Evolutionary conservation across 257 asterid species (phyloP).

Genomic region (Fraxinus cuspidata): DNA sequence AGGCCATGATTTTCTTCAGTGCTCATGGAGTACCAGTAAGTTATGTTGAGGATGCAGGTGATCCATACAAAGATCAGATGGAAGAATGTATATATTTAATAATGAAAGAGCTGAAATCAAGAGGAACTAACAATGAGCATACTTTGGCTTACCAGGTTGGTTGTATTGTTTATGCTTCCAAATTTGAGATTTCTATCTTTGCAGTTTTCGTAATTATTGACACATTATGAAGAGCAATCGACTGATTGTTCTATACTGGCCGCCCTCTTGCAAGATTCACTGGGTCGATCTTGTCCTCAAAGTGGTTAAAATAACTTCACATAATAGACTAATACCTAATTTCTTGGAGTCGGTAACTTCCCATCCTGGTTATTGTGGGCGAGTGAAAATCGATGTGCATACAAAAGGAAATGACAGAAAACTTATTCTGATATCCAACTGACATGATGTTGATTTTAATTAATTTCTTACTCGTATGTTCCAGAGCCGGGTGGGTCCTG

Average conservation of each 20-base stretch:
- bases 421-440: background rate
- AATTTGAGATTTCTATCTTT: background rate
- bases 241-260: background rate
- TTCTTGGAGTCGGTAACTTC: background rate
- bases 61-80: slow-evolving; percentile 93
- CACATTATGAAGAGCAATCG: background rate
- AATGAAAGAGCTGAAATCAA: slow-evolving; percentile 86
- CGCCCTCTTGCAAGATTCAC: background rate
- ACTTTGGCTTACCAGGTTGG: slow-evolving; percentile 93
- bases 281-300: background rate
- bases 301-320: background rate
- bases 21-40: slow-evolving; percentile 98
- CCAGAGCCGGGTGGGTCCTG: slow-evolving; percentile 99
- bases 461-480: background rate
- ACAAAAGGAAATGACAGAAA: background rate
- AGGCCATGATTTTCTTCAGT: slow-evolving; percentile 92
- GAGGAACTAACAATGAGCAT: slow-evolving; percentile 68
- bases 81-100: slow-evolving; percentile 85
- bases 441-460: slow-evolving; percentile 3
- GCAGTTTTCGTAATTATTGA: background rate
- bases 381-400: background rate
- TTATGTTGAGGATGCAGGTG: slow-evolving; percentile 91
- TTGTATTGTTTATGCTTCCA: slow-evolving; percentile 14
- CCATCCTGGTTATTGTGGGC: background rate
- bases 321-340: background rate